Base-by-base conservation (phyloP, 169 alveolate genomes). In the Cryptosporidium meleagridis region DNA sequence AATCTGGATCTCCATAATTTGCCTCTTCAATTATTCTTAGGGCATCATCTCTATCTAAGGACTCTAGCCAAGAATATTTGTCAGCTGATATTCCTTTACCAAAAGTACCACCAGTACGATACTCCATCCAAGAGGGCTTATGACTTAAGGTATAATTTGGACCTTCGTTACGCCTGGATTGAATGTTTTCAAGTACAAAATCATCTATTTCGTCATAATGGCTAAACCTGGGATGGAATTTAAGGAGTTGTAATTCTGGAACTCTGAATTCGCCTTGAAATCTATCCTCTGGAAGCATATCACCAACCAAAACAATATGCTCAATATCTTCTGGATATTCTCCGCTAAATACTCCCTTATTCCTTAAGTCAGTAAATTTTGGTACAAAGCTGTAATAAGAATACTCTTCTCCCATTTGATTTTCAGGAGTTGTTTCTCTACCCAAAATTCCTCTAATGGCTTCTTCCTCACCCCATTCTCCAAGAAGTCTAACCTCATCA, bases 391-490 rank as follows among this genome's bases (percentile, higher is more conserved):
- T 29, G 18, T 73, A 73, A 35, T 33, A 73, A n/a, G 86, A 73
- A 52, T 65, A 37, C 33, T 72, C 69, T 31, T 33, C 69, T 21
- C 52, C 71, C 86, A 73, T 73, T 53, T 55, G 21, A 73, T 31
- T 53, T 21, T 29, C 55, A 8, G 26, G 59, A 9, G 37, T 59
- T 33, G 35, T 31, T 73, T 73, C 86, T 31, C 58, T 73, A 59
- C 70, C 86, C 58, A 73, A 0, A 73, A 73, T 33, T 33, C 86
- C 86, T 31, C 86, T 73, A 29, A 65, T 33, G 0, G 67, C 39
- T 18, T 80, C 80, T 33, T 80, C 89, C 48, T 80, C 75, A 41
- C 89, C 89, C 89, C 89, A 80, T 21, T 62, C 75, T 37, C 89
- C 89, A 48, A 62, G 89, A 23, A 80, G 75, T 51, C 80, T 80